Evolutionary conservation across 2,329 filamentous ascomycete species (phyloP), one percentile per base, ranked within the genome.

Genomic region (Ceratocystiopsis brevicomis): DNA sequence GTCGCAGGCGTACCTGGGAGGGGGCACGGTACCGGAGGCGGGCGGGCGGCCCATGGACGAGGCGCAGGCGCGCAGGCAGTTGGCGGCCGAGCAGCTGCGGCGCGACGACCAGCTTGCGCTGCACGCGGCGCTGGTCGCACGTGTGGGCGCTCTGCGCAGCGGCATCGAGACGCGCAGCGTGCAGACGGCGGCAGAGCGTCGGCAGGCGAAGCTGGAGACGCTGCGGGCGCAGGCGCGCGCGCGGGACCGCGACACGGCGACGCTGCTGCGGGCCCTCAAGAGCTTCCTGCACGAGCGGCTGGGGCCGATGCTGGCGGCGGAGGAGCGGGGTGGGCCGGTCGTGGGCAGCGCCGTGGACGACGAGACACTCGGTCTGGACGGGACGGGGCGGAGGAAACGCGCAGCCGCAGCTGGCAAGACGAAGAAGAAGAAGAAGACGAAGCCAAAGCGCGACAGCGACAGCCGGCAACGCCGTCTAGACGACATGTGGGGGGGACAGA

Each of bases 251-350:
- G 71, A 78, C 49, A 78, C 76, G 1, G 62, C 65, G 2, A 65
- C 62, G 37, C 62, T 90, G 15, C 70, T 81, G 44, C 69, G 68
- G 45, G 67, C 72, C 0, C 67, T 92, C 44, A 72, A 78, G 49
- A 63, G 62, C 15, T 92, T 92, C 53, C 77, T 88, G 45, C 73
- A 82, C 48, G 63, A 73, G 38, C 69, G 74, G 37, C 67, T 93
- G 1, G 80, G 81, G 1, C 61, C 71, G 3, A 81, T 88, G 74
- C 65, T 93, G 38, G 84, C 83, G 8, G 81, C 82, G 1, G 85
- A 92, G 60, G 81, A 86, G 53, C 67, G 87, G 1, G 85, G 85
- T 9, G 84, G 85, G 0, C 84, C 85, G 0, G 78, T 86, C 12
- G 82, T 87, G 1, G 82, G 85, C 4, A 79, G 84, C 50, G 65